Evolutionary conservation across 495 filamentous ascomycete genomes (phyloP).

Genomic region (Penicillium cataractarum): DNA sequence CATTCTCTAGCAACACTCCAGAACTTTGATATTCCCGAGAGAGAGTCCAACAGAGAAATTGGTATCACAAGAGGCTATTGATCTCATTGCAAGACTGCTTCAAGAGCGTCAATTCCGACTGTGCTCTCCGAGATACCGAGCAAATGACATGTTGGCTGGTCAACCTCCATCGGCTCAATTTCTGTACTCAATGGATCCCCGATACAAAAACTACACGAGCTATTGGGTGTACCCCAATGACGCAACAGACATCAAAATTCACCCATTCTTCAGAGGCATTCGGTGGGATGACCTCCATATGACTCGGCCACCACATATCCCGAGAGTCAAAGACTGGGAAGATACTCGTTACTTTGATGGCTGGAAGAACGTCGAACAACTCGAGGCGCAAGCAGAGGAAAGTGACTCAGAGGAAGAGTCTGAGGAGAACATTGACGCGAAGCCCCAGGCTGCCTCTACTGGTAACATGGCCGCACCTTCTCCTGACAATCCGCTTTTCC

Average conservation of each 20-base stretch:
- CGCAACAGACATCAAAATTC: conserved; percentile 76
- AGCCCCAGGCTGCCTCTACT: conserved; percentile 14
- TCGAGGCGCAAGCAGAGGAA: conserved; percentile 40
- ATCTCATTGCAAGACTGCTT: conserved; percentile 76
- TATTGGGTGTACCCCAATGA: conserved; percentile 77
- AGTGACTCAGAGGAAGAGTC: conserved; percentile 23
- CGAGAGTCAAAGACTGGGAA: conserved; percentile 67
- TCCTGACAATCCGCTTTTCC: neutral
- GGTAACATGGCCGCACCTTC: neutral
- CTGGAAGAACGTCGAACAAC: conserved; percentile 64
- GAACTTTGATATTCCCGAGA: conserved; percentile 64
- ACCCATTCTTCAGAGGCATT: conserved; percentile 71
- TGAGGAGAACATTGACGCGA: conserved; percentile 13
- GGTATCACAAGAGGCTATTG: conserved; percentile 66
- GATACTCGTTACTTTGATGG: conserved; percentile 93
- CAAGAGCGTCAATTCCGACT: conserved; percentile 77
- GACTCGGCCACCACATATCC: conserved; percentile 74
- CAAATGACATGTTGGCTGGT: conserved; percentile 57
- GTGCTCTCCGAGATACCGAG: conserved; percentile 68
- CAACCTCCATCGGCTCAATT: conserved; percentile 38
- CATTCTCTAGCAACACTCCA: conserved; percentile 48
- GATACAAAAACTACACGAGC: conserved; percentile 40
- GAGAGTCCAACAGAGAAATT: conserved; percentile 49
- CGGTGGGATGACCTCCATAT: conserved; percentile 71
- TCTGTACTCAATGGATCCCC: conserved; percentile 39